Conservation (phyloP, 768 basidiomycete species). For the Collybia sordida region DNA sequence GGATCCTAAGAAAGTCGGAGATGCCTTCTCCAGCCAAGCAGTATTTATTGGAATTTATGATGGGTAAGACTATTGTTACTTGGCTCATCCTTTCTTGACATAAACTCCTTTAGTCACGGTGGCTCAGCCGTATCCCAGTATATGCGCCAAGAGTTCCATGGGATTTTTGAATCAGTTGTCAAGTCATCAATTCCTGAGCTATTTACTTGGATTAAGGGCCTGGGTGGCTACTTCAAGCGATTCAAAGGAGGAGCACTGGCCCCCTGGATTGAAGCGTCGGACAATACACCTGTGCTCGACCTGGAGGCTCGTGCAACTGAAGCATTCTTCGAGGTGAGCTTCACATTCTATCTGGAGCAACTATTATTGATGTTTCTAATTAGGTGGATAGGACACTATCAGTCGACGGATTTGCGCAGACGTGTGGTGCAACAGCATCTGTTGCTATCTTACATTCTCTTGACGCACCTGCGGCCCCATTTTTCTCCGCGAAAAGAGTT, state of each 20-base stretch:
- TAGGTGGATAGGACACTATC: conserved; percentile 79
- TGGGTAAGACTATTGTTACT: conserved; percentile 52
- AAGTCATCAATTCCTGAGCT: conserved; percentile 73
- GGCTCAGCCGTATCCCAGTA: conserved; percentile 89
- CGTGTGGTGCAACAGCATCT: conserved; percentile 89
- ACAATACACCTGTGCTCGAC: conserved; percentile 48
- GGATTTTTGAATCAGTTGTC: conserved; percentile 76
- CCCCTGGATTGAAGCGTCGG: conserved; percentile 55
- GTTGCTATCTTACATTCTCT: conserved; percentile 90
- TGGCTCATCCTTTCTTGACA: neutral
- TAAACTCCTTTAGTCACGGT: conserved; percentile 64
- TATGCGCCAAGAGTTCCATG: conserved; percentile 82
- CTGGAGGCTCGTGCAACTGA: conserved; percentile 84
- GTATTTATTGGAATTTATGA: conserved; percentile 91
- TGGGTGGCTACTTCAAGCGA: conserved; percentile 90
- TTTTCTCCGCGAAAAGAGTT: conserved; percentile 75
- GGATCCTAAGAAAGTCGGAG: conserved; percentile 57
- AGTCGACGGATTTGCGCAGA: conserved; percentile 63
- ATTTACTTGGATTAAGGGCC: conserved; percentile 71
- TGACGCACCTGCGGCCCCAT: conserved; percentile 76
- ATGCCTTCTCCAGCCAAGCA: conserved; percentile 68
- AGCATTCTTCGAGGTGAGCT: conserved; percentile 80
- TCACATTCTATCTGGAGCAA: conserved; percentile 1
- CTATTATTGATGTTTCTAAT: conserved; percentile 7
- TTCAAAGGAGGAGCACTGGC: conserved; percentile 78